Base-by-base conservation (phyloP, 768 basidiomycete genomes). In the Pholiota conissans region DNA sequence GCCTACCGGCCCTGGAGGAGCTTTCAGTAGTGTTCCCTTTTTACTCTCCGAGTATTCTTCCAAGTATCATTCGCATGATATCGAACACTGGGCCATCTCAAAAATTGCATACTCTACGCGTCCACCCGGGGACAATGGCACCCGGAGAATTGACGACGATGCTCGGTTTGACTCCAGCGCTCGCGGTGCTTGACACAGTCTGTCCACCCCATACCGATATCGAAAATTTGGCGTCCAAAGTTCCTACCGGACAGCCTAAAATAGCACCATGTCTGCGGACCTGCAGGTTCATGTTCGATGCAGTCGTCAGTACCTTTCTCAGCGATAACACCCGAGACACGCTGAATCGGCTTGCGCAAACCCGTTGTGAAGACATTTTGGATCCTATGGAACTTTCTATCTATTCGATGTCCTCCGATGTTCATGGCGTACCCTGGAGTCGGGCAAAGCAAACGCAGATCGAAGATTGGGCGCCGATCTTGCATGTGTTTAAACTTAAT, bases 21-120 rank as follows among this genome's bases (percentile, higher is more conserved):
- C 53, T 54, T 20, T 46, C 53, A 20, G 53, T 54, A 3, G 53
- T 37, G 3, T 54, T 54, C 10, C 53, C 53, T 6, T 54, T 54
- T 28, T 45, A 27, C 11, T 54, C 53, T 1, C 42, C 42, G 3
- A 54, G 53, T 20, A 54, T 54, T 18, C 10, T 54, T 18, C 53
- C 53, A 11, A 54, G 53, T 29, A n/a, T 54, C 13, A 47, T 54
- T 20, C n/a, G n/a, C 22, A 54, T 54, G 53, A 29, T 54, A 5
- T 30, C 28, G 30, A 29, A 42, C 1, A 45, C 52, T 14, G 28
- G 29, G 1, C 16, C 42, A 3, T 6, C 27, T 34, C 28, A 22
- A 3, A 46, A 30, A n/a, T 13, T 26, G 10, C 53, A 29, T 6
- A 47, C 29, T 20, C 16, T 54, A 10, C 53, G 53, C 10, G 11